These are phyloP conservation scores for Calonectria fujianensis DNA, from an alignment of 2,329 filamentous ascomycete genomes.

Conservation along the genomic window DNA sequence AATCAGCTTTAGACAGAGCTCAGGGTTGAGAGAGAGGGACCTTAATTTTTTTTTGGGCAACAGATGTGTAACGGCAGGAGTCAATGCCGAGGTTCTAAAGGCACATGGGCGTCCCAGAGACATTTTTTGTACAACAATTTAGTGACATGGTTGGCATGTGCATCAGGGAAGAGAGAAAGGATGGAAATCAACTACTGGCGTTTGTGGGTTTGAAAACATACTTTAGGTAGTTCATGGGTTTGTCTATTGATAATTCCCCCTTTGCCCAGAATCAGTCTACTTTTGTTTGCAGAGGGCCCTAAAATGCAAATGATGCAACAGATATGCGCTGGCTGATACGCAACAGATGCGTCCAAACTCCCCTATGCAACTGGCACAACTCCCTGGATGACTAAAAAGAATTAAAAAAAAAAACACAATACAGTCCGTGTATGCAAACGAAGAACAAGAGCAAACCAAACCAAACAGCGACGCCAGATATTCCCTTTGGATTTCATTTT, in stretches of 20 bases:
- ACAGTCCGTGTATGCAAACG: slow-evolving; percentile 30
- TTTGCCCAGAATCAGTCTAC: slow-evolving; percentile 25
- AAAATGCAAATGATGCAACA: slow-evolving; percentile 27
- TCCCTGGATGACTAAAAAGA: slow-evolving; percentile 33
- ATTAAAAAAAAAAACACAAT: neutral
- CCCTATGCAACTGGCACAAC: slow-evolving; percentile 36
- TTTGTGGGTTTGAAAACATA: slow-evolving; percentile 41
- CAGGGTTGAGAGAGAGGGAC: neutral
- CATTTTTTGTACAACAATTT: slow-evolving; percentile 39
- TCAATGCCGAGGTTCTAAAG: slow-evolving; percentile 14
- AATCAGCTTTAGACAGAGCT: neutral
- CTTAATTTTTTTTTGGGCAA: slow-evolving; percentile 22
- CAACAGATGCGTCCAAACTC: slow-evolving; percentile 42
- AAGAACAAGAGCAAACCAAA: slow-evolving; percentile 6
- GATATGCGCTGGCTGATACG: slow-evolving; percentile 48
- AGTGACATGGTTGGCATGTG: slow-evolving; percentile 19
- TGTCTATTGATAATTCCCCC: slow-evolving; percentile 37
- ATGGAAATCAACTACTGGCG: slow-evolving; percentile 34
- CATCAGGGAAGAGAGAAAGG: slow-evolving; percentile 24
- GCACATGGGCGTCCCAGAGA: slow-evolving; percentile 29
- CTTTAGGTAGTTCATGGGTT: slow-evolving; percentile 35
- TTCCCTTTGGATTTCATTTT: neutral
- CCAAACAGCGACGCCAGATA: slow-evolving; percentile 26
- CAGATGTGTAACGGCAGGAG: neutral
- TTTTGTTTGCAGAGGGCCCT: slow-evolving; percentile 18